phyloP scores from a whole-genome alignment of 2,329 filamentous ascomycete species.

The Fusarium sp. region DNA sequence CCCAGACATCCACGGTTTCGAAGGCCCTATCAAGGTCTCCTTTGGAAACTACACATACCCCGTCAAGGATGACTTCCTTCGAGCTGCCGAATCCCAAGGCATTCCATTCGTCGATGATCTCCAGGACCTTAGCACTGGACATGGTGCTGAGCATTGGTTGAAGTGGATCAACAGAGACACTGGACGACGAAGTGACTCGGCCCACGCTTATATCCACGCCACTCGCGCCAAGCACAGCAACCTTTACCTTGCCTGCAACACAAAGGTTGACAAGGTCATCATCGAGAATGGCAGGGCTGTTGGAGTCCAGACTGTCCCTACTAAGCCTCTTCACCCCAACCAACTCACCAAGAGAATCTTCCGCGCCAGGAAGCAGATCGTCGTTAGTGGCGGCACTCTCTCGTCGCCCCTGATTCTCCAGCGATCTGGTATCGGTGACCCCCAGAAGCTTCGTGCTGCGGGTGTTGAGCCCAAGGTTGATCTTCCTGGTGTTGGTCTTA shows the following conservation, averaged over 20 bases:
- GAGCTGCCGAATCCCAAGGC: constrained; percentile 79
- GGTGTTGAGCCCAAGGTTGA: constrained; percentile 79
- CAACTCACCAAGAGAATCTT: constrained; percentile 69
- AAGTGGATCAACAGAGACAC: constrained; percentile 83
- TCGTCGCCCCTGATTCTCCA: constrained; percentile 83
- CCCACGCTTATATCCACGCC: constrained; percentile 83
- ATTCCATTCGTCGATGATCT: constrained; percentile 83
- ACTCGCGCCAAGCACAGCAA: constrained; percentile 80
- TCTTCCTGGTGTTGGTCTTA: constrained; percentile 80
- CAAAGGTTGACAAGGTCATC: constrained; percentile 83
- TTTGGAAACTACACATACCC: constrained; percentile 87
- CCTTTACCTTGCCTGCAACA: constrained; percentile 80
- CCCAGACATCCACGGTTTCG: constrained; percentile 79
- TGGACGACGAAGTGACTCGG: constrained; percentile 78
- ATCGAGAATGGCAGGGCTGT: constrained; percentile 81
- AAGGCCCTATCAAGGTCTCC: constrained; percentile 86
- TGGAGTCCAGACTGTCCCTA: constrained; percentile 78
- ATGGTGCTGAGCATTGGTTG: constrained; percentile 85
- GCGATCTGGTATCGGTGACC: constrained; percentile 80
- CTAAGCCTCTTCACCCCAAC: constrained; percentile 75
- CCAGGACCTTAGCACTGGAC: constrained; percentile 77
- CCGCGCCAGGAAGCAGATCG: constrained; percentile 80
- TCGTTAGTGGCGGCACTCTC: constrained; percentile 80
- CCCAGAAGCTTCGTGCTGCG: constrained; percentile 77
- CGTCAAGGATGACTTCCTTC: constrained; percentile 85